Evolutionary conservation across 2,329 filamentous ascomycete genomes (phyloP), one percentile per base, ranked within the genome.

Genomic region (Colletotrichum salicis): DNA sequence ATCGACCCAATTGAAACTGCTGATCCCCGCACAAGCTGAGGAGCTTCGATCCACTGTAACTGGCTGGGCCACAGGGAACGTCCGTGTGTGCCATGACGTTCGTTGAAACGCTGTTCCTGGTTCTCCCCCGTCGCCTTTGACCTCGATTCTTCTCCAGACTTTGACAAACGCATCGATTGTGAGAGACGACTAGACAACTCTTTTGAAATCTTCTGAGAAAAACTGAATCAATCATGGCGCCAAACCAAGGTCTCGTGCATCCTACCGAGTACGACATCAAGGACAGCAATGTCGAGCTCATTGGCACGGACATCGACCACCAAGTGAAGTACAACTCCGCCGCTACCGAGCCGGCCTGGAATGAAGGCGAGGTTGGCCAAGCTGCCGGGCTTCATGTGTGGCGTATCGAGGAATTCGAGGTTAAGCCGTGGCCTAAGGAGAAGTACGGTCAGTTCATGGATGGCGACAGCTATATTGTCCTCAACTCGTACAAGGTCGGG

Each of bases 241-340:
- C 90, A 5, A 84, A 89, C 76, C 81, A 89, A 77, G 90, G 90
- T 55, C 83, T 92, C 52, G 87, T 92, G 10, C 90, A 92, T 76
- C 84, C 81, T 31, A 88, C 89, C 76, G 86, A 92, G 77, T 92
- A 92, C 77, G 88, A 93, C 78, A 88, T 92, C 82, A 88, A 90
- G 76, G 89, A 92, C 78, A 91, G 88, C 82, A 93, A 93, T 76
- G 88, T 92, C 67, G 89, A 91, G 80, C 84, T 92, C 67, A 89
- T 93, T 70, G 88, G 89, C 69, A 86, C 86, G 65, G 85, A 89
- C 73, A 86, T 93, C 73, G 91, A 93, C 81, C 91, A 92, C 81
- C 86, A 86, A 72, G 88, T 93, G 76, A 93, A 93, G 78, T 88
- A 91, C 84, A 88, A 88, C 71, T 92, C 90, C 12, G 91, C 91